These are phyloP conservation scores for Alternaria atra DNA, from an alignment of 2,329 filamentous ascomycete species.

Conservation along the genomic window DNA sequence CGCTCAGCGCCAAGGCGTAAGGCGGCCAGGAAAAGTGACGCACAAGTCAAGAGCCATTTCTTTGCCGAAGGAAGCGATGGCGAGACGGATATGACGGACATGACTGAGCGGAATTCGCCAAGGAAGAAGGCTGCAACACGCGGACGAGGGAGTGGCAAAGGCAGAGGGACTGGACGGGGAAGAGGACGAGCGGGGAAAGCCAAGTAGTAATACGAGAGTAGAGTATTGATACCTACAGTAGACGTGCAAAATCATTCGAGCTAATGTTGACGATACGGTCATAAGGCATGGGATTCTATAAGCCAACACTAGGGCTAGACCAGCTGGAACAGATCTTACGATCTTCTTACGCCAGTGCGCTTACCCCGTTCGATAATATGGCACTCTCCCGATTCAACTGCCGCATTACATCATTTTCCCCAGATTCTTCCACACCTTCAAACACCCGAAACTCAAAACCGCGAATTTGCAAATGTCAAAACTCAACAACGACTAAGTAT, in stretches of 20 bases:
- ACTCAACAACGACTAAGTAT: background rate
- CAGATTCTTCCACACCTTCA: background rate
- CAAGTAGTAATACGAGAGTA: slow-evolving; percentile 3
- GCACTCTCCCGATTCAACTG: background rate
- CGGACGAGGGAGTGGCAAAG: slow-evolving; percentile 11
- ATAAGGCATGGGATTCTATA: background rate
- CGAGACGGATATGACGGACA: slow-evolving; percentile 45
- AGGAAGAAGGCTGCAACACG: slow-evolving; percentile 18
- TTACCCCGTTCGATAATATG: background rate
- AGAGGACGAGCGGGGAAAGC: slow-evolving; percentile 14
- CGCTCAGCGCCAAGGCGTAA: slow-evolving; percentile 35
- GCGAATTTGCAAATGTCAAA: background rate
- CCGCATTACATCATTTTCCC: slow-evolving; percentile 5
- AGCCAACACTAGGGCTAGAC: slow-evolving; percentile 3
- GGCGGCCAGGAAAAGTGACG: slow-evolving; percentile 39
- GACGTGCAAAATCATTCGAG: slow-evolving; percentile 8
- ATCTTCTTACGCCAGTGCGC: background rate
- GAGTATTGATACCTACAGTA: background rate
- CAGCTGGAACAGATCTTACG: background rate
- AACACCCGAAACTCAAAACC: background rate
- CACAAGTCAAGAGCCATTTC: slow-evolving; percentile 46
- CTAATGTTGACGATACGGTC: slow-evolving; percentile 2
- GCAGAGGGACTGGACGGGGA: slow-evolving; percentile 20
- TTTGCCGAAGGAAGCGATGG: slow-evolving; percentile 43
- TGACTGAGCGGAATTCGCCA: slow-evolving; percentile 33